Percentiles rank a stretch among this genome's conserved stretches.
phyloP scores from a whole-genome alignment of 1,284 basidiomycete genomes.

The Puccinia triticina region DNA sequence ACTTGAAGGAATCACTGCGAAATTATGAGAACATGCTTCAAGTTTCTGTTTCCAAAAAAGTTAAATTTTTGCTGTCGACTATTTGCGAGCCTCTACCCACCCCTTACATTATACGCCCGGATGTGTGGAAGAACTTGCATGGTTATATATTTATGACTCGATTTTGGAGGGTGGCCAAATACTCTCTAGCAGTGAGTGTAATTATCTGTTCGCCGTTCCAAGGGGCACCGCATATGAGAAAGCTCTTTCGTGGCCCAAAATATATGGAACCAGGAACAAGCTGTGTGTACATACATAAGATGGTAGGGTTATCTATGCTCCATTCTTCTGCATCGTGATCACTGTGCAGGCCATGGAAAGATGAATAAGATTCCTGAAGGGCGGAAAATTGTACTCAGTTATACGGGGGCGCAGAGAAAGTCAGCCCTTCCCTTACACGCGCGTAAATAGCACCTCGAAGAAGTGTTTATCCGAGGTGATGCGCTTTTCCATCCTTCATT shows the following conservation, averaged over 20 bases:
- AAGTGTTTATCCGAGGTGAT: slow-evolving; percentile 1
- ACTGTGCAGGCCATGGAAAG: too few relatives aligned
- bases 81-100: background rate
- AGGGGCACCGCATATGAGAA: too few relatives aligned
- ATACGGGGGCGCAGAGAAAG: background rate
- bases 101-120: background rate
- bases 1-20: background rate
- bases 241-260: too few relatives aligned
- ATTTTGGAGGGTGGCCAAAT: background rate
- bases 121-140: background rate
- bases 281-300: too few relatives aligned
- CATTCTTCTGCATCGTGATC: too few relatives aligned
- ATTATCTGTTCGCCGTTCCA: too few relatives aligned
- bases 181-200: background rate
- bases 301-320: too few relatives aligned
- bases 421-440: background rate
- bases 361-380: too few relatives aligned
- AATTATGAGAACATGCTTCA: background rate
- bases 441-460: background rate
- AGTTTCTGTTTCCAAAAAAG: background rate
- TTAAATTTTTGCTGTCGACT: background rate
- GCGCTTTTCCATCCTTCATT: background rate
- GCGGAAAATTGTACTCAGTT: too few relatives aligned
- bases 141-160: background rate
- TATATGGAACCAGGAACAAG: too few relatives aligned